Evolutionary conservation across 192 early-diverging fungal genomes (phyloP).

Genomic region (Mortierella antarctica): DNA sequence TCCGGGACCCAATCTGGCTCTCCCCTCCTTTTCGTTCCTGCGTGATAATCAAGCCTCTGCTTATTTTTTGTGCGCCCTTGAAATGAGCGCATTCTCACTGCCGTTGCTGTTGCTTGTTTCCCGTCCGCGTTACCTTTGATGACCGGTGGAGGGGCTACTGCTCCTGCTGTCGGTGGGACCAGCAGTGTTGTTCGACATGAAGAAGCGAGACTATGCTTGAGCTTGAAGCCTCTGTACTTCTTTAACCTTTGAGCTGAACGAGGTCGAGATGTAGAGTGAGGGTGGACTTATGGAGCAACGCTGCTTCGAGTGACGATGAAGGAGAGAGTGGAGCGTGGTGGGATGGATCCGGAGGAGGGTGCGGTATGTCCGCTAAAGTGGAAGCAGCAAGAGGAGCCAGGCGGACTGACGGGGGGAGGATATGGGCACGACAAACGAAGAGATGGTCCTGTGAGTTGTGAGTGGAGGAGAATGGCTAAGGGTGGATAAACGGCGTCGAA

Average conservation of each 20-base stretch:
- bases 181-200: constrained; percentile 8
- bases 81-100: not conserved
- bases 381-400: no score
- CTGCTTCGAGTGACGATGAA: not conserved
- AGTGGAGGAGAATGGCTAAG: not conserved
- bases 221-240: not conserved
- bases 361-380: no score
- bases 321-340: not conserved
- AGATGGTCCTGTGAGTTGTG: not conserved
- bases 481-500: not conserved
- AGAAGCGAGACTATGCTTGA: not conserved
- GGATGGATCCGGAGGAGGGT: not conserved
- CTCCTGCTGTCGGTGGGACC: constrained; percentile 5
- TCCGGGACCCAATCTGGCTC: no score
- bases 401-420: no score
- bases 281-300: not conserved
- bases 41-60: no score
- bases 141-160: constrained; percentile 1
- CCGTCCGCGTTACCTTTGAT: constrained; percentile 12
- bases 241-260: not conserved
- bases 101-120: not conserved
- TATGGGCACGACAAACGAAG: no score
- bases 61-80: no score
- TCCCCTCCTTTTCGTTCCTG: no score
- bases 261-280: not conserved